phyloP scores from a whole-genome alignment of 1,284 basidiomycete genomes.

The Pseudomicrostroma phylloplanum region DNA sequence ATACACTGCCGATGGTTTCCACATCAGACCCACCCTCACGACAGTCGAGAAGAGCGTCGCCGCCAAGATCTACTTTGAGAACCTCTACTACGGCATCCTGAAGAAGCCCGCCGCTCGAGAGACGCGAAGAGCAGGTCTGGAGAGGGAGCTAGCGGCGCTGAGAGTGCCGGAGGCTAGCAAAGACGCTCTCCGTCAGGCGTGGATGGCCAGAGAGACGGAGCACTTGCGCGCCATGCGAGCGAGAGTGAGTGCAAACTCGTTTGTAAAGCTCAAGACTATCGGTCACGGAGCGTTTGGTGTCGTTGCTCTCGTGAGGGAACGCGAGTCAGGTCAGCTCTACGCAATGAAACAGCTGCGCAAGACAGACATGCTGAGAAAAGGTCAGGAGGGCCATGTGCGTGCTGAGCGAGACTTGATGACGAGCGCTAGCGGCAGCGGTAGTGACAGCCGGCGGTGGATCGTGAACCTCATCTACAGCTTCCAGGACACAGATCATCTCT shows the following conservation, averaged over 20 bases:
- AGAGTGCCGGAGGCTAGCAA: conserved; percentile 66
- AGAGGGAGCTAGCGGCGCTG: conserved; percentile 73
- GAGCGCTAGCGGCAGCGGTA: conserved; percentile 55
- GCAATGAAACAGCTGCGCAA: conserved; percentile 97
- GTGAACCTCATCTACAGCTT: conserved; percentile 79
- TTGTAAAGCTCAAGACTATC: conserved; percentile 86
- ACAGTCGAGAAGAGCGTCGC: conserved; percentile 90
- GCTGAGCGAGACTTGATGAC: conserved; percentile 83
- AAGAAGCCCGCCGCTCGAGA: conserved; percentile 76
- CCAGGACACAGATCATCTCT: conserved; percentile 67
- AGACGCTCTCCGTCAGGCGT: conserved; percentile 65
- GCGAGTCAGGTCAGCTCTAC: conserved; percentile 69
- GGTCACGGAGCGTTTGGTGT: conserved; percentile 98
- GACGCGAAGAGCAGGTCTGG: conserved; percentile 74
- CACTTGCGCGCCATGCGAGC: conserved; percentile 76
- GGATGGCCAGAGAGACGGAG: conserved; percentile 79
- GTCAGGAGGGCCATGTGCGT: conserved; percentile 92
- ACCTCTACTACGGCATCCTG: conserved; percentile 65
- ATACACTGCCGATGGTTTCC: conserved; percentile 15
- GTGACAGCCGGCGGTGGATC: conserved; percentile 62
- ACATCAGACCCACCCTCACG: conserved; percentile 59
- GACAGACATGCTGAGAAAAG: conserved; percentile 91
- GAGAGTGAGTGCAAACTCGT: conserved; percentile 75
- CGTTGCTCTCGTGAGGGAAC: conserved; percentile 82
- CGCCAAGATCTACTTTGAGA: conserved; percentile 90